Evolutionary conservation across 2,329 filamentous ascomycete species (phyloP), one percentile per base, ranked within the genome.

Genomic region (Eurotiales sp.): DNA sequence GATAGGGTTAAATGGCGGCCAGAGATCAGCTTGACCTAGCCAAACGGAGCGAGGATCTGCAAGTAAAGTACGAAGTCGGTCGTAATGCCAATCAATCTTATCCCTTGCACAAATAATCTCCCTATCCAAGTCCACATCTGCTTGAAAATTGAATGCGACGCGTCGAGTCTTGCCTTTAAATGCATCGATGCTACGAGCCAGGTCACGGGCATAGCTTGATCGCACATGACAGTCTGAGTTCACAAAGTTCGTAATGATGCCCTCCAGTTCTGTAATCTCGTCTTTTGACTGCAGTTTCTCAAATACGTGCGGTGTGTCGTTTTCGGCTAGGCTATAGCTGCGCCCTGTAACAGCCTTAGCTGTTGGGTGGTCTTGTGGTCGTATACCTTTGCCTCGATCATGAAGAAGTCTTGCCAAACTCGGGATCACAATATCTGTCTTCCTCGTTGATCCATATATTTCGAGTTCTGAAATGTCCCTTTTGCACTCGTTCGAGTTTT

Each of bases 1-100:
- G 0, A 68, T 46, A 0, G 67, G 63, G 0, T 66, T 74, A n/a
- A 73, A 55, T 1, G 56, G 63, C 1, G 76, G 77, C 67, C 71
- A 77, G 0, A 77, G 58, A 3, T 62, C 61, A 2, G 62, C 70
- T 19, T 59, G 36, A n/a, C 62, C 52, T 0, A 77, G 64, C 75
- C 75, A 78, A 4, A 43, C 49, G 7, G 54, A 56, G 25, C 65
- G 63, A 17, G 53, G n/a, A 54, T 72, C 63, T 6, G 57, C 25
- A 3, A 45, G 36, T n/a, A 58, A n/a, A 58, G 7, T 67, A 59
- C 12, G 52, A 42, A 12, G 59, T 8, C 2, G 17, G 11, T 11
- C 11, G 15, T 34, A 43, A 43, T 2, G 54, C 27, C 19, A 59
- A 53, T 8, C 44, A 34, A 2, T 40, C 22, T 8, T 52, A 6